A percentile compares a stretch with the other conserved stretches of the same genome.
These are phyloP conservation scores for Epichloe sibirici DNA, from an alignment of 2,329 filamentous ascomycete species.

Conservation along the genomic window DNA sequence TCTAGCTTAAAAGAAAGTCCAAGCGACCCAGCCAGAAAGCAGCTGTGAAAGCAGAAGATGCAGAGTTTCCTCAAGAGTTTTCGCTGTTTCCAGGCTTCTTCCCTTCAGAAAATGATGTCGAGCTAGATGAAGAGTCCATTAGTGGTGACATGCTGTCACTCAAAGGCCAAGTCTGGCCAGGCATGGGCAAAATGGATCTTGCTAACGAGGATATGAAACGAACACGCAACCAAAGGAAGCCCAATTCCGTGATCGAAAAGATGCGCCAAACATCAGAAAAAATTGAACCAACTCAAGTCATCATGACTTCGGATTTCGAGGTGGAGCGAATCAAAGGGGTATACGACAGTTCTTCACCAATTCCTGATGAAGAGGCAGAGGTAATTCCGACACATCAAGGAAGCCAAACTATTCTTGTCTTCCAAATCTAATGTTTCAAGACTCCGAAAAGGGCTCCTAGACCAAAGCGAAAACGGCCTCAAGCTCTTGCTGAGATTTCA, in stretches of 20 bases:
- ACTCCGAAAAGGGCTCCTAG: slow-evolving; percentile 20
- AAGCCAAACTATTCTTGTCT: background rate
- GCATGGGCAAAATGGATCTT: slow-evolving; percentile 73
- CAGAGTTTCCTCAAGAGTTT: slow-evolving; percentile 14
- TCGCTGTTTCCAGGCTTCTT: slow-evolving; percentile 18
- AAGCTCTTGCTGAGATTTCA: slow-evolving; percentile 22
- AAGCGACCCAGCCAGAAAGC: slow-evolving; percentile 13
- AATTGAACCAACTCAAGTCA: slow-evolving; percentile 51
- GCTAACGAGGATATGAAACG: slow-evolving; percentile 61
- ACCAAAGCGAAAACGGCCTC: slow-evolving; percentile 19
- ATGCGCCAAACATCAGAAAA: slow-evolving; percentile 52
- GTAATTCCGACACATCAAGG: slow-evolving; percentile 23
- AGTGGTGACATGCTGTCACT: slow-evolving; percentile 29
- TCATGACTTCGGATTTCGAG: slow-evolving; percentile 43
- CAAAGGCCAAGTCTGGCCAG: slow-evolving; percentile 64
- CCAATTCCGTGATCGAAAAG: slow-evolving; percentile 53
- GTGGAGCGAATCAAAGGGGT: slow-evolving; percentile 43
- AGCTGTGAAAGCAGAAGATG: slow-evolving; percentile 18
- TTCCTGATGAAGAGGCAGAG: slow-evolving; percentile 24
- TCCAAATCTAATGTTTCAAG: slow-evolving; percentile 6
- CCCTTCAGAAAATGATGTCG: slow-evolving; percentile 17
- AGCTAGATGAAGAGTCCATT: slow-evolving; percentile 16
- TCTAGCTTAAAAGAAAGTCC: slow-evolving; percentile 18
- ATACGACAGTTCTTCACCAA: slow-evolving; percentile 45
- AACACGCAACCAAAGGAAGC: slow-evolving; percentile 69